Base-by-base conservation (phyloP, 805 yeast genomes). In the Starmerella sirachaensis region DNA sequence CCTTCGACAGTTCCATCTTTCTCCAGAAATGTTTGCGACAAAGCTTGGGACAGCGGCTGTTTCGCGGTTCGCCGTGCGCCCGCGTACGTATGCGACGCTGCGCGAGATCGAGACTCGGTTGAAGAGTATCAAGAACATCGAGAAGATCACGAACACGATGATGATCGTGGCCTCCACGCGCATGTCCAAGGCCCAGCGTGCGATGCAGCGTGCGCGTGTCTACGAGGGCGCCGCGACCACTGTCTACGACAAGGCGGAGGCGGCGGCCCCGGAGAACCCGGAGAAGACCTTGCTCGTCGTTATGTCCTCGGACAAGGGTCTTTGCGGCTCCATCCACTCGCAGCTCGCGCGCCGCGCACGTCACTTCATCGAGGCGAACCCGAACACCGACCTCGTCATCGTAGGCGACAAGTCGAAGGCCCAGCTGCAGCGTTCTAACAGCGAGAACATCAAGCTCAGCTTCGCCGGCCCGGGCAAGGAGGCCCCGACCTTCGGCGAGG, bases 111-210 rank as follows among this genome's bases (percentile, higher is more conserved):
- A 91, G 72, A 80, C 74, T 65, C 93, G 98, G 72, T 76, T 91
- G 61, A 91, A 91, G 72, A 84, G 96, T 50, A 91, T 91, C 64
- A 91, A 88, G 73, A 91, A 91, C 74, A 88, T 91, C 64, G 96
- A 91, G 70, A 91, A 91, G 72, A 91, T 91, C 69, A 91, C 98
- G 68, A 91, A 91, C 69, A 91, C 98, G 65, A 91, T 91, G 97
- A 91, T 86, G 73, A 79, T 91, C 66, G 98, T 91, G 57, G 98
- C 98, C 29, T 88, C 97, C 29, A 91, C 98, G 54, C 80, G 95
- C 69, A 75, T 91, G 63, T 71, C 75, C 61, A 85, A 82, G 68
- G 98, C 98, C 46, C 94, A 85, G 67, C 81, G 78, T 64, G 94
- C 96, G 45, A 88, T 85, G 85, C 68, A 70, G 52, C 73, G 82